Evolutionary conservation across 2,329 filamentous ascomycete species (phyloP).

Genomic region (Ceratocystis papillata): DNA sequence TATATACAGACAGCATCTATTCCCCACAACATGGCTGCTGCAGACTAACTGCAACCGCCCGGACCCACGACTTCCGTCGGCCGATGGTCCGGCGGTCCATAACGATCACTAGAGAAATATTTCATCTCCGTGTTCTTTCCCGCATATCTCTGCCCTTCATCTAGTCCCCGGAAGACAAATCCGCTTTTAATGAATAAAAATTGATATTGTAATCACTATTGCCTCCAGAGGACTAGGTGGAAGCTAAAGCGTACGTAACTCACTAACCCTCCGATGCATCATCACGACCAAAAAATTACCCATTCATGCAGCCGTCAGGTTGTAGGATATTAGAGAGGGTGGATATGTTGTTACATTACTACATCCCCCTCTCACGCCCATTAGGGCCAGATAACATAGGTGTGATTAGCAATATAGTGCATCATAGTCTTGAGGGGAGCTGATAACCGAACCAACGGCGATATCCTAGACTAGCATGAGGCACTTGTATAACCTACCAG

Average conservation of each 20-base stretch:
- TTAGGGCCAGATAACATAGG: background rate
- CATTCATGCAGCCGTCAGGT: background rate
- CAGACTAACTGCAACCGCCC: background rate
- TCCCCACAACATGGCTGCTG: background rate
- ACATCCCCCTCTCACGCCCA: background rate
- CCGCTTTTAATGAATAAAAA: background rate
- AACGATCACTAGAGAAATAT: background rate
- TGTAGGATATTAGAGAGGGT: background rate
- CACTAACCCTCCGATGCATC: background rate
- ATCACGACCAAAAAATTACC: background rate
- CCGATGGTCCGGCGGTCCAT: background rate
- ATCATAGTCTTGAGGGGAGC: background rate
- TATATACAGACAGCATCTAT: background rate
- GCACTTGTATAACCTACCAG: background rate
- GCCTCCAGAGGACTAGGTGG: background rate
- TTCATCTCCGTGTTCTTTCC: background rate
- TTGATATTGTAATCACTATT: background rate
- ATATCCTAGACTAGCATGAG: background rate
- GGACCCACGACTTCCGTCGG: background rate
- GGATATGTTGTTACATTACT: background rate
- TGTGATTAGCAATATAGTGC: background rate
- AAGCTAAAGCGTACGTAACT: too few species aligned
- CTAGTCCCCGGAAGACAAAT: too few species aligned
- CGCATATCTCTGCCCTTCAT: background rate
- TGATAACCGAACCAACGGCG: background rate